phyloP scores from a whole-genome alignment of 306 rosid species.

The Benincasa hispida region DNA sequence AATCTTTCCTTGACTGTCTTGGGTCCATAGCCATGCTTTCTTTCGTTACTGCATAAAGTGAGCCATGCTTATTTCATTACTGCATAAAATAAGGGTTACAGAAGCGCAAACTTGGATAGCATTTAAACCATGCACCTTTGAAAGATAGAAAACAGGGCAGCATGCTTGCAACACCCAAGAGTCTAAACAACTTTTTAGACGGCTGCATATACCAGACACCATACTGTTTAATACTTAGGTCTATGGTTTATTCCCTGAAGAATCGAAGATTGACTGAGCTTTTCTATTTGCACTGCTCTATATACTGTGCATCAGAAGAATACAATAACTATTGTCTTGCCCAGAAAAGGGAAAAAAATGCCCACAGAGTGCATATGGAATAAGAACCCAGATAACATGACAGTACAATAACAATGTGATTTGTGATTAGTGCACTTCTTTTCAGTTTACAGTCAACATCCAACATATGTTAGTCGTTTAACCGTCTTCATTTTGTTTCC shows the following conservation, averaged over 20 bases:
- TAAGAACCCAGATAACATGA: background rate
- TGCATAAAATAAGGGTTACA: conserved; percentile 27
- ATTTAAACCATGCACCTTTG: background rate
- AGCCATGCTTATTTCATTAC: conserved; percentile 45
- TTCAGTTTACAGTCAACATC: background rate
- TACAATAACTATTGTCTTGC: background rate
- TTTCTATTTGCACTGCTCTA: background rate
- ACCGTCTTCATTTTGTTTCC: background rate
- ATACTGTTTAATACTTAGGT: background rate
- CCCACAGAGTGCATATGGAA: background rate
- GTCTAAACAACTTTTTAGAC: background rate
- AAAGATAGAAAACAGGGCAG: background rate
- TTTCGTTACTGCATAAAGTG: conserved; percentile 42
- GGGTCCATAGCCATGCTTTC: conserved; percentile 35
- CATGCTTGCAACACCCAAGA: background rate
- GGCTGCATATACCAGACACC: background rate
- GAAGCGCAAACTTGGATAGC: conserved; percentile 7
- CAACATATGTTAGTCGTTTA: background rate
- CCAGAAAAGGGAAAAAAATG: background rate
- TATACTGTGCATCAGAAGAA: background rate
- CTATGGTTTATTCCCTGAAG: background rate
- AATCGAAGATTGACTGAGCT: background rate
- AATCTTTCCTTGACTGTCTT: conserved; percentile 63
- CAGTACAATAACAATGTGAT: background rate
- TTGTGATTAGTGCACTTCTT: background rate